phyloP scores from a whole-genome alignment of 208 protist species.

The Crithidia brevicula region DNA sequence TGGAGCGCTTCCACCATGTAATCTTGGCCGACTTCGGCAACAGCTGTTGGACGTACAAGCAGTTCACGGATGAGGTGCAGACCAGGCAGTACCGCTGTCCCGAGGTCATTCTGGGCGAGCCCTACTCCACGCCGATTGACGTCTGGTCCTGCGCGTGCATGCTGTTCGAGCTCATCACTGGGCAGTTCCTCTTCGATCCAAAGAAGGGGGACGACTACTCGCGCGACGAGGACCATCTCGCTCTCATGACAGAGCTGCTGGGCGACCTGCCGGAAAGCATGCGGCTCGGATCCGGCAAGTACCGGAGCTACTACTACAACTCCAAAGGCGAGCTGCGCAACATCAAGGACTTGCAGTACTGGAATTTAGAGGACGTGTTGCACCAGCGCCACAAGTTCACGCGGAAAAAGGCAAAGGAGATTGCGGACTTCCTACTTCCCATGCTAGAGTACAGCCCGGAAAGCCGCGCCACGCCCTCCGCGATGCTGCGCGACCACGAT shows the following conservation, averaged over 20 bases:
- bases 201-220: constrained; percentile 91
- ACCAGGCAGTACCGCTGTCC: constrained; percentile 94
- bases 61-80: constrained; percentile 96
- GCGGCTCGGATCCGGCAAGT: constrained; percentile 78
- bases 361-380: constrained; percentile 89
- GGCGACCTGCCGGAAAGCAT: constrained; percentile 90
- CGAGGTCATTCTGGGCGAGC: constrained; percentile 92
- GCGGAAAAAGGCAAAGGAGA: constrained; percentile 84
- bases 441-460: constrained; percentile 94
- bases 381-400: constrained; percentile 94
- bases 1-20: constrained; percentile 89
- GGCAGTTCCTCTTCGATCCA: constrained; percentile 95
- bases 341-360: constrained; percentile 84
- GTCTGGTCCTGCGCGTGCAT: constrained; percentile 95
- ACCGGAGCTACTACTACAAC: constrained; percentile 87
- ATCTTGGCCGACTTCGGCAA: constrained; percentile 99
- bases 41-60: constrained; percentile 97
- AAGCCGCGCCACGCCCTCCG: constrained; percentile 82
- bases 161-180: constrained; percentile 95
- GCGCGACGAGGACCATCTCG: constrained; percentile 94
- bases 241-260: constrained; percentile 94
- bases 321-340: constrained; percentile 75
- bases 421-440: constrained; percentile 94
- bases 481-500: constrained; percentile 83
- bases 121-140: constrained; percentile 87